phyloP scores from a whole-genome alignment of 306 rosid species.

The Corylus heterophylla region DNA sequence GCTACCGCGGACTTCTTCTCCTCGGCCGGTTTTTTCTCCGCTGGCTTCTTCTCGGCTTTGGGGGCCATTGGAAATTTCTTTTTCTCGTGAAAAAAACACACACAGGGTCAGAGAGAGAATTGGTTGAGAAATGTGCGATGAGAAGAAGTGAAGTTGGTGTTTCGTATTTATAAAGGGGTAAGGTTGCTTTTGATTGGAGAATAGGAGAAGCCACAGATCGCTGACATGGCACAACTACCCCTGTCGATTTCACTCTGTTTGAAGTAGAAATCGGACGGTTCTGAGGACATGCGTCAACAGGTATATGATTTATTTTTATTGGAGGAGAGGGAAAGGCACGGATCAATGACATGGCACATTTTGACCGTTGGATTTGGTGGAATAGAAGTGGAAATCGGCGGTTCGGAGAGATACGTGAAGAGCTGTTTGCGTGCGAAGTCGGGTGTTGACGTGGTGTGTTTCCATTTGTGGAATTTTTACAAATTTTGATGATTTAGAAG shows the following conservation, averaged over 20 bases:
- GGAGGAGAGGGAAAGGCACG: neutral
- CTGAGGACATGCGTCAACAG: neutral
- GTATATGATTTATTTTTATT: neutral
- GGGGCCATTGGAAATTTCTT: conserved; percentile 54
- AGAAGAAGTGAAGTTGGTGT: neutral
- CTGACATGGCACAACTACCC: neutral
- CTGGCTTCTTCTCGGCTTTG: conserved; percentile 74
- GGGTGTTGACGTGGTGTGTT: neutral
- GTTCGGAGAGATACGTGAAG: conserved; percentile 1
- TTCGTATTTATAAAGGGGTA: neutral
- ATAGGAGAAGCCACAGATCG: neutral
- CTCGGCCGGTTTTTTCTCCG: conserved; percentile 65
- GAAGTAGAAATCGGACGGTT: neutral
- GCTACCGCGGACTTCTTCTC: conserved; percentile 44
- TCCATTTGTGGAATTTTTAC: neutral
- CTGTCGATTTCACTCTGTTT: neutral
- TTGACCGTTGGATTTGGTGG: neutral
- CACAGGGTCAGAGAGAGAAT: neutral
- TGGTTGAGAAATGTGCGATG: neutral
- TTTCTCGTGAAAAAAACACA: neutral
- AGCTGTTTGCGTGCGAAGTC: neutral
- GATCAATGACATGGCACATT: neutral
- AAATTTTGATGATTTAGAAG: too few species aligned
- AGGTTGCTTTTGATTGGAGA: neutral
- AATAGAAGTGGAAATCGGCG: neutral